Percentiles rank a stretch among this genome's conserved stretches.
These are phyloP conservation scores for Asterionellopsis glacialis DNA, from an alignment of 108 stramenopile species.

Conservation along the genomic window DNA sequence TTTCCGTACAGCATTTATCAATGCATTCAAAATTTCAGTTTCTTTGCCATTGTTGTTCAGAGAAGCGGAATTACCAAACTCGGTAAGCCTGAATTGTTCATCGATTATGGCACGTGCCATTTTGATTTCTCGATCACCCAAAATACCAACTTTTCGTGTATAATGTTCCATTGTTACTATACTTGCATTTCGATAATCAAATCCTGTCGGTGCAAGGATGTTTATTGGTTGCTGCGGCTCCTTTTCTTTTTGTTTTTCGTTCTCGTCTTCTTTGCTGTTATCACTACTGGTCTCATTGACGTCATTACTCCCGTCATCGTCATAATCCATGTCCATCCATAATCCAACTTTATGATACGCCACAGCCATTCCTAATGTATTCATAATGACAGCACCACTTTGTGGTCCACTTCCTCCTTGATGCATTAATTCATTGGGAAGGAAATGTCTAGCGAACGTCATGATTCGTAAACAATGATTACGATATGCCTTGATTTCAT, in stretches of 20 bases:
- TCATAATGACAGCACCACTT: constrained; percentile 18
- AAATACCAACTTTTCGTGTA: constrained; percentile 1
- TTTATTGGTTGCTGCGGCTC: too few species aligned
- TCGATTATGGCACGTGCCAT: constrained; percentile 27
- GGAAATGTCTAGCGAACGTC: constrained; percentile 34
- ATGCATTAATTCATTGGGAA: neutral
- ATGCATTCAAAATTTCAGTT: constrained; percentile 15
- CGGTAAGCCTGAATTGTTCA: constrained; percentile 35
- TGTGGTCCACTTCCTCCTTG: constrained; percentile 9
- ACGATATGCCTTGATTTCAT: constrained; percentile 29
- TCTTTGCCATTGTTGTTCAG: neutral
- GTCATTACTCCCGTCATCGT: too few species aligned
- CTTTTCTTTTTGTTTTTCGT: too few species aligned
- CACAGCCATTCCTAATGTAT: constrained; percentile 31
- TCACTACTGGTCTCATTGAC: too few species aligned
- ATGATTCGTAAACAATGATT: constrained; percentile 56
- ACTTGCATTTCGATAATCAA: constrained; percentile 36
- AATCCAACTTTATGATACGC: constrained; percentile 48
- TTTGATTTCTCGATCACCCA: constrained; percentile 7
- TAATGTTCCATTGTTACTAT: constrained; percentile 14
- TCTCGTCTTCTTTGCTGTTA: too few species aligned
- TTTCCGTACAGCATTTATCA: constrained; percentile 55
- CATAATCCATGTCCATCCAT: constrained; percentile 31
- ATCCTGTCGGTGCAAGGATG: neutral
- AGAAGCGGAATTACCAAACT: constrained; percentile 9